Percentiles rank a stretch among this genome's conserved stretches.
These are phyloP conservation scores for Papiliotrema terrestris DNA, from an alignment of 1,284 basidiomycete species.

Conservation along the genomic window DNA sequence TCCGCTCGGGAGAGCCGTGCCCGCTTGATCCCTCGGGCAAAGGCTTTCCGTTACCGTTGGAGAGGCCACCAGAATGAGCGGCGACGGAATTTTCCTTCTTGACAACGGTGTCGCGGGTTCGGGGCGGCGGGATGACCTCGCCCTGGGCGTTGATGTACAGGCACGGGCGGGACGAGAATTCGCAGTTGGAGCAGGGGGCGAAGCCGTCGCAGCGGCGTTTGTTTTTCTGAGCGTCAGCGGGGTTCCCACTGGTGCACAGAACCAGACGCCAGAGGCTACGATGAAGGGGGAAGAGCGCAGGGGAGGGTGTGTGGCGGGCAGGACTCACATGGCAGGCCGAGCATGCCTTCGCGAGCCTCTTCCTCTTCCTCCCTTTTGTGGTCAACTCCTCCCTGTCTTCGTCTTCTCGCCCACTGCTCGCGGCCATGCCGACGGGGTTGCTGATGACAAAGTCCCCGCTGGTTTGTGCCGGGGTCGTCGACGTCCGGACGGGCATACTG, in stretches of 20 bases:
- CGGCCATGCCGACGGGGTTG: neutral
- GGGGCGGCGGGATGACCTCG: conserved; percentile 47
- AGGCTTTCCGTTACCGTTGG: neutral
- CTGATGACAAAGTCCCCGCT: neutral
- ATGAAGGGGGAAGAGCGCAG: neutral
- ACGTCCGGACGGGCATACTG: neutral
- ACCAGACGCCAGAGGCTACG: neutral
- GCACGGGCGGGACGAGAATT: conserved; percentile 51
- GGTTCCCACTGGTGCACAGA: neutral
- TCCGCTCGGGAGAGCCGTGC: neutral
- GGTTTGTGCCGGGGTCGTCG: neutral
- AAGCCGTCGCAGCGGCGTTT: conserved; percentile 54
- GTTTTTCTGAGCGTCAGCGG: conserved; percentile 42
- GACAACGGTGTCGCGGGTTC: conserved; percentile 38
- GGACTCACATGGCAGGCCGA: conserved; percentile 47
- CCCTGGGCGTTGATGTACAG: conserved; percentile 50
- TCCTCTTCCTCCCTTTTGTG: conserved; percentile 36
- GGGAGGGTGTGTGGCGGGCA: neutral
- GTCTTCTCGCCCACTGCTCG: neutral
- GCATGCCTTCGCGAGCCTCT: conserved; percentile 42
- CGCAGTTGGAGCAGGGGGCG: conserved; percentile 54
- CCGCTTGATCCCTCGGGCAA: neutral
- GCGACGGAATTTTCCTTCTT: neutral
- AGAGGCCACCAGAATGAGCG: neutral
- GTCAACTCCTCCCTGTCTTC: conserved; percentile 43